These are phyloP conservation scores for Fomitopsis pinicola DNA, from an alignment of 1,284 basidiomycete genomes.

Conservation along the genomic window DNA sequence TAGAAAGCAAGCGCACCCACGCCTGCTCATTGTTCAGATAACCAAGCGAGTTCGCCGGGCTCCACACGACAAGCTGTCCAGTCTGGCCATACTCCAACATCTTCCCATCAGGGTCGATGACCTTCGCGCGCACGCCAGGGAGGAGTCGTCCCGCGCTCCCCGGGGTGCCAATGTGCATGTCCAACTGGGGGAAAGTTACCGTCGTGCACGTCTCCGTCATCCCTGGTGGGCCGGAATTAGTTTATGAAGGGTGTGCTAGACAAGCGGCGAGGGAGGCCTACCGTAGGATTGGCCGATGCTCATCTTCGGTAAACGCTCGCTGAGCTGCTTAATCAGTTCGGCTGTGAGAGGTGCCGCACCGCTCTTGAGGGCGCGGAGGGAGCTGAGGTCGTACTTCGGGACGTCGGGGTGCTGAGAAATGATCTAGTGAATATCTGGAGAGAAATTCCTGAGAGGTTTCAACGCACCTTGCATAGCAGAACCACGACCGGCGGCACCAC, in stretches of 20 bases:
- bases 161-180: constrained; percentile 19
- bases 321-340: constrained; percentile 51
- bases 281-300: constrained; percentile 63
- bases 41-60: constrained; percentile 37
- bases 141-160: constrained; percentile 37
- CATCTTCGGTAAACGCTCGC: constrained; percentile 47
- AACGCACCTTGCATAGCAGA: constrained; percentile 46
- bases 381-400: constrained; percentile 57
- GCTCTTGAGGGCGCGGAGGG: constrained; percentile 49
- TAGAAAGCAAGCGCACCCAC: constrained; percentile 35
- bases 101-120: constrained; percentile 36
- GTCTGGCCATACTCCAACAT: constrained; percentile 33
- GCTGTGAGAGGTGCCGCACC: constrained; percentile 68
- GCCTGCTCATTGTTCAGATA: constrained; percentile 40
- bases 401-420: constrained; percentile 49
- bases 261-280: constrained; percentile 8
- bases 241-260: background rate
- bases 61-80: constrained; percentile 38
- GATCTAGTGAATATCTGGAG: background rate
- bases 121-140: constrained; percentile 32
- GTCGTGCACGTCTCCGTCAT: constrained; percentile 48
- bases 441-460: background rate
- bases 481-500: constrained; percentile 63
- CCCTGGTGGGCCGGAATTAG: constrained; percentile 15
- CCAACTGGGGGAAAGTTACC: constrained; percentile 26